Base-by-base conservation (phyloP, 345 rosid species). In the Salix purpurea region DNA sequence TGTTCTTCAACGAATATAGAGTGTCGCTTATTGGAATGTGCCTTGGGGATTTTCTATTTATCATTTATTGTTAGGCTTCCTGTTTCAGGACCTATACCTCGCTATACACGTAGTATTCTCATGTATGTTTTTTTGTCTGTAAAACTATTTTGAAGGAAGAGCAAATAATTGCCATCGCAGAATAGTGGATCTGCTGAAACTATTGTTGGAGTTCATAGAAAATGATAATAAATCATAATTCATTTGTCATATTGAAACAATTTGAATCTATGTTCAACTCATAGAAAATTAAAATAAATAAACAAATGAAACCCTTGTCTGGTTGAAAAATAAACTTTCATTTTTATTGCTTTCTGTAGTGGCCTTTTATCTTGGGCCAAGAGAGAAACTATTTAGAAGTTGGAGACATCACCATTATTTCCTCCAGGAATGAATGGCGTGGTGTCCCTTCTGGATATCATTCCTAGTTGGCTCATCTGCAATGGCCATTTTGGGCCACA, bases 81-180 rank as follows among this genome's bases (percentile, higher is more conserved):
- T 34, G 3, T 78, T 54, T 62, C 32, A 70, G 79, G 70, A 18
- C 70, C 60, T 24, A 64, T 71, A 70, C 42, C 50, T 56, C n/a
- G 61, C 12, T 8, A n/a, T n/a, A 56, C 15, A 42, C 48, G 24
- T 56, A n/a, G 24, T 56, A 9, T 56, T 37, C 65, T 34, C 52
- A 67, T 42, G 48, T 12, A 0, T 42, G 48, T 30, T 42, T 42
- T 42, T 42, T 42, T 42, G 14, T 42, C 48, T 42, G 13, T 42
- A 10, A 42, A 12, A 42, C 48, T 42, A 12, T 12, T 42, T 10
- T 42, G 48, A 42, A 42, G 48, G 14, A 42, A 11, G 48, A 42
- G 48, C 48, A 42, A 42, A 42, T 76, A 56, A 58, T 37, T 61
- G 42, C 44, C 7, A 21, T 12, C 5, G 48, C 42, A 69, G 28